Percentiles rank a stretch among this genome's conserved stretches.
Conservation (phyloP, 371 early-diverging fungal species). For the Sporodiniella umbellata region DNA sequence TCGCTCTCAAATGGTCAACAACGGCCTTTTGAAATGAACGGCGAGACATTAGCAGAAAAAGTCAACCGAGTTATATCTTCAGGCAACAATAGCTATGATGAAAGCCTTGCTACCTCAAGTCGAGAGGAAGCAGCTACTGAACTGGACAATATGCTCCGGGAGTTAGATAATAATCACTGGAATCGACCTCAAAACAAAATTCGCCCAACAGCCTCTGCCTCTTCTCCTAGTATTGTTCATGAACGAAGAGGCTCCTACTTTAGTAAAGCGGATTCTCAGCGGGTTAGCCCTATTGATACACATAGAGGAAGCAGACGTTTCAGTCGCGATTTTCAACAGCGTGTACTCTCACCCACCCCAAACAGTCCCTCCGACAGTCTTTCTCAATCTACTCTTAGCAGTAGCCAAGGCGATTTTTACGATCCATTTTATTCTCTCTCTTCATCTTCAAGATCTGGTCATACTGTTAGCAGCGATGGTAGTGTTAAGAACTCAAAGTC, state of each 20-base stretch:
- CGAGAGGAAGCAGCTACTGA: slow-evolving; percentile 14
- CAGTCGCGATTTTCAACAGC: not conserved
- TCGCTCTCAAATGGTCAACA: slow-evolving; percentile 1
- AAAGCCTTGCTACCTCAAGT: not conserved
- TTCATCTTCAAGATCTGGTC: not conserved
- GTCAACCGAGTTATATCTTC: not conserved
- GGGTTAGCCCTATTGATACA: slow-evolving; percentile 7
- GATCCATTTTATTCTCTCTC: slow-evolving; percentile 21
- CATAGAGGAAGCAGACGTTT: not conserved
- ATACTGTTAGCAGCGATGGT: not conserved
- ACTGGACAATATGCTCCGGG: slow-evolving; percentile 16
- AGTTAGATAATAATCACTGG: slow-evolving; percentile 11
- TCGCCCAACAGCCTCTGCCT: slow-evolving; percentile 14
- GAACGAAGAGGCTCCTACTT: slow-evolving; percentile 8
- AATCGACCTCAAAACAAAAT: not conserved
- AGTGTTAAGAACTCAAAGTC: not conserved
- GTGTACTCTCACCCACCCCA: not conserved
- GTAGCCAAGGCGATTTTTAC: slow-evolving; percentile 6
- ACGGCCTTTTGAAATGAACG: not conserved
- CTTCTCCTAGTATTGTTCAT: slow-evolving; percentile 12
- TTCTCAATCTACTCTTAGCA: not conserved
- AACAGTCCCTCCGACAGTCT: not conserved
- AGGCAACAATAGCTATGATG: not conserved
- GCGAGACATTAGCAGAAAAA: not conserved
- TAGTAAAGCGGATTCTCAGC: slow-evolving; percentile 2